phyloP scores from a whole-genome alignment of 1,139 yeast genomes.

The Suhomyces bribrorum region DNA sequence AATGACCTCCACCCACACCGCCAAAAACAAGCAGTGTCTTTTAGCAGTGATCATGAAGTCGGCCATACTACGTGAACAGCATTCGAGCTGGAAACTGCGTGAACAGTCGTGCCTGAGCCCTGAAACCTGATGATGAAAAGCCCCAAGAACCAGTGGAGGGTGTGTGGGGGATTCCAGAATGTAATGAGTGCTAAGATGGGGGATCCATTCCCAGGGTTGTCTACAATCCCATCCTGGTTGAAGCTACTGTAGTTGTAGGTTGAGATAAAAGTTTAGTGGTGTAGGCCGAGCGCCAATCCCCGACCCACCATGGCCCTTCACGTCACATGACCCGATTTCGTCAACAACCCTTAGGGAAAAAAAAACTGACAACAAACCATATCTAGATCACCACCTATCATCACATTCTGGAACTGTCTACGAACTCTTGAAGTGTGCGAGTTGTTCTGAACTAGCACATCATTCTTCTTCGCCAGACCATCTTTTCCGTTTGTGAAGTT shows the following conservation, averaged over 20 bases:
- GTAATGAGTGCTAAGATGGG: no score
- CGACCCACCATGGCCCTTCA: background rate
- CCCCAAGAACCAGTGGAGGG: no score
- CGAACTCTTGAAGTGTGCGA: background rate
- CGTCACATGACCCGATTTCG: constrained; percentile 2
- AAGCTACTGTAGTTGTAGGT: background rate
- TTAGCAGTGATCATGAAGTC: constrained; percentile 32
- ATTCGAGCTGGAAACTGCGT: constrained; percentile 8
- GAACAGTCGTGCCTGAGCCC: constrained; percentile 15
- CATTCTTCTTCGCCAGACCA: background rate
- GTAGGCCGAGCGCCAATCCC: no score
- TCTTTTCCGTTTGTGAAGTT: background rate
- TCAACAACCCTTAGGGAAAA: constrained; percentile 2
- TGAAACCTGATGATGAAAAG: no score
- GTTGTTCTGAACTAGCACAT: background rate
- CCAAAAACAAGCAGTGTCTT: constrained; percentile 27
- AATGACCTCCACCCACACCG: constrained; percentile 48
- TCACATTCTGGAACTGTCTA: background rate
- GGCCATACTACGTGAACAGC: constrained; percentile 14
- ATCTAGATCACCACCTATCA: background rate
- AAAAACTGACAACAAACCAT: constrained; percentile 3
- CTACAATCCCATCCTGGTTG: background rate
- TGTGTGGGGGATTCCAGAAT: no score
- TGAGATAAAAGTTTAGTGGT: background rate
- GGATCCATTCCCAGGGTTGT: background rate